A percentile compares a stretch with the other conserved stretches of the same genome.
Conservation (phyloP, 2,329 filamentous ascomycete genomes). For the Sporothrix pallida region DNA sequence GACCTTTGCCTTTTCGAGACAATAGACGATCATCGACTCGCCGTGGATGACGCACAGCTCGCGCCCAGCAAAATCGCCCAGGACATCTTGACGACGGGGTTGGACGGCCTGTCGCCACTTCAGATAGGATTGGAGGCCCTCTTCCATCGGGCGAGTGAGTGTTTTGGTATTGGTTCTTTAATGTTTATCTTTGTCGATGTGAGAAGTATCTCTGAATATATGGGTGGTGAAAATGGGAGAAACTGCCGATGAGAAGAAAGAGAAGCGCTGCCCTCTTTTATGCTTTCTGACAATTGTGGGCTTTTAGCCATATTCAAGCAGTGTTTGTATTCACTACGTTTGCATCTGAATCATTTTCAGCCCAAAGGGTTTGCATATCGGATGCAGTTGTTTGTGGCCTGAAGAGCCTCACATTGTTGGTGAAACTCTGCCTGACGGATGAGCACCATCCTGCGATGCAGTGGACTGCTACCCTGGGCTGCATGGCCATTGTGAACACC, state of each 20-base stretch:
- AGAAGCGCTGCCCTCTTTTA: background rate
- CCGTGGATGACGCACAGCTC: constrained; percentile 76
- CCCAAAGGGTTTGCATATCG: background rate
- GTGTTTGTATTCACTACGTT: background rate
- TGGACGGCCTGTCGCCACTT: constrained; percentile 4
- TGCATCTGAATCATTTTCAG: background rate
- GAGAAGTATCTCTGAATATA: background rate
- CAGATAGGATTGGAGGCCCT: background rate
- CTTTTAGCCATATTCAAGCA: background rate
- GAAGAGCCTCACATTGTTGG: background rate
- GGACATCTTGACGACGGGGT: constrained; percentile 61
- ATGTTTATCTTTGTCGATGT: background rate
- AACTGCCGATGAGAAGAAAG: background rate
- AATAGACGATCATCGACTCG: constrained; percentile 71
- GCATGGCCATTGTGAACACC: background rate
- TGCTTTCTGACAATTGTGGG: background rate
- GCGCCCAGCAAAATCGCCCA: constrained; percentile 76
- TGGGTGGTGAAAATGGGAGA: background rate
- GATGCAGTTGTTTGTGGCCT: background rate
- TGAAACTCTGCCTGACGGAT: background rate
- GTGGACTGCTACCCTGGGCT: background rate
- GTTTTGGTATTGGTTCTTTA: background rate
- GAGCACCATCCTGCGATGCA: too few relatives aligned
- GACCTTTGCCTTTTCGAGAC: constrained; percentile 65
- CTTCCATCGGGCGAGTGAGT: background rate